Percentiles rank a stretch among this genome's conserved stretches.
phyloP scores from a whole-genome alignment of 306 rosid species.

The Fragaria iinumae region DNA sequence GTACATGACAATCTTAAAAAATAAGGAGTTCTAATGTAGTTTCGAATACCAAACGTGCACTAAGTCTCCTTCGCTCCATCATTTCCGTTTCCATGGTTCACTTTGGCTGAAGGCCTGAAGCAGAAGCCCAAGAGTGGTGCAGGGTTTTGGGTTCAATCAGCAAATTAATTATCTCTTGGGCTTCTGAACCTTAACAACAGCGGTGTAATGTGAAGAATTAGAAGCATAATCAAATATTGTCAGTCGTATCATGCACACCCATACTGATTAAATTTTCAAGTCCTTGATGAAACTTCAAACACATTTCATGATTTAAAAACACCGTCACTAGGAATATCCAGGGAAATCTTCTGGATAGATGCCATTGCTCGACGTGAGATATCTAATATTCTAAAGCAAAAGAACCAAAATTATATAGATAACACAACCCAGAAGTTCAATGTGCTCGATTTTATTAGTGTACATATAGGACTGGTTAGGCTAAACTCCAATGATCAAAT shows the following conservation, averaged over 20 bases:
- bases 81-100: background rate
- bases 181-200: background rate
- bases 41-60: too few species aligned
- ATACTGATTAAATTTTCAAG: background rate
- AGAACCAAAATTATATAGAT: background rate
- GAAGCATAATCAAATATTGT: too few species aligned
- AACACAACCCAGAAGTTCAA: background rate
- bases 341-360: background rate
- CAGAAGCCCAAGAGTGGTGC: too few species aligned
- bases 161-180: too few species aligned
- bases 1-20: too few species aligned
- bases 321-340: too few species aligned
- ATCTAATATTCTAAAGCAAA: background rate
- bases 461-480: background rate
- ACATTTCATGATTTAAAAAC: too few species aligned
- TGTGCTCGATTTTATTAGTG: background rate
- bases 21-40: too few species aligned
- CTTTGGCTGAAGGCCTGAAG: background rate
- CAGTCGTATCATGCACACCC: background rate
- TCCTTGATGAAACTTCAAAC: background rate
- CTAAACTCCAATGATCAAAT: background rate
- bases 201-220: background rate
- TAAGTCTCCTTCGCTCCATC: too few species aligned
- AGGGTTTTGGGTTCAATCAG: too few species aligned
- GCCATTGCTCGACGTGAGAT: constrained; percentile 7